Conservation (phyloP, 2,329 filamentous ascomycete species). For the Apiospora malaysiana region DNA sequence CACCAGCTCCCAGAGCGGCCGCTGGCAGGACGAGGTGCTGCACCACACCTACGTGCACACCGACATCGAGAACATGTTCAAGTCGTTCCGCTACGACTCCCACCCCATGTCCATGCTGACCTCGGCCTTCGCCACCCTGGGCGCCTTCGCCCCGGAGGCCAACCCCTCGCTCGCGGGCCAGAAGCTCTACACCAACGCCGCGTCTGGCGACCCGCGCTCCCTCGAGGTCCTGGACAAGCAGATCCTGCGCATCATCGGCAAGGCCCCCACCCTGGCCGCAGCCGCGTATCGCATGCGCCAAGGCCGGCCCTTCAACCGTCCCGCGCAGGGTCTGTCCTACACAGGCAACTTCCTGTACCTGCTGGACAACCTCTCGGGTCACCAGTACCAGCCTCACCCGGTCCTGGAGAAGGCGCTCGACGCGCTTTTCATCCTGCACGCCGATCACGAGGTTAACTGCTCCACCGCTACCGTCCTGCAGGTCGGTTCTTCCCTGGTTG, state of each 20-base stretch:
- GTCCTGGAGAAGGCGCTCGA: conserved; percentile 58
- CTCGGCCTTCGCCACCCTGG: conserved; percentile 54
- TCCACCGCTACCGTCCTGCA: conserved; percentile 62
- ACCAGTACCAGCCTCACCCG: conserved; percentile 54
- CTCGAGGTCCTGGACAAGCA: conserved; percentile 55
- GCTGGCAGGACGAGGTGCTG: conserved; percentile 55
- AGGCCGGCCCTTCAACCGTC: conserved; percentile 56
- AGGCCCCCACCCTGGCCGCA: conserved; percentile 56
- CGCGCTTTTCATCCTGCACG: conserved; percentile 60
- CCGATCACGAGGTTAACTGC: conserved; percentile 65
- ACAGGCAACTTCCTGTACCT: conserved; percentile 62
- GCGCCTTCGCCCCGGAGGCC: conserved; percentile 55
- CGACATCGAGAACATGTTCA: conserved; percentile 56
- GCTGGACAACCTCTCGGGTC: conserved; percentile 55
- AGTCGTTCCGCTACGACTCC: conserved; percentile 57
- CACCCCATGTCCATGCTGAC: conserved; percentile 60
- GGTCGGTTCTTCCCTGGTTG: conserved; percentile 61
- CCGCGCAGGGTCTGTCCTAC: conserved; percentile 54
- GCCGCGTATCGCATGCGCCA: conserved; percentile 59
- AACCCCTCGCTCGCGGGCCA: conserved; percentile 56
- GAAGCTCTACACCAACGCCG: conserved; percentile 55
- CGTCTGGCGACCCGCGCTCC: conserved; percentile 46
- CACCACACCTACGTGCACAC: conserved; percentile 57
- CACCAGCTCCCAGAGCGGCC: conserved; percentile 45
- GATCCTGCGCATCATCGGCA: conserved; percentile 58